Conservation (phyloP, 2,329 filamentous ascomycete species). For the Monascus ruber region DNA sequence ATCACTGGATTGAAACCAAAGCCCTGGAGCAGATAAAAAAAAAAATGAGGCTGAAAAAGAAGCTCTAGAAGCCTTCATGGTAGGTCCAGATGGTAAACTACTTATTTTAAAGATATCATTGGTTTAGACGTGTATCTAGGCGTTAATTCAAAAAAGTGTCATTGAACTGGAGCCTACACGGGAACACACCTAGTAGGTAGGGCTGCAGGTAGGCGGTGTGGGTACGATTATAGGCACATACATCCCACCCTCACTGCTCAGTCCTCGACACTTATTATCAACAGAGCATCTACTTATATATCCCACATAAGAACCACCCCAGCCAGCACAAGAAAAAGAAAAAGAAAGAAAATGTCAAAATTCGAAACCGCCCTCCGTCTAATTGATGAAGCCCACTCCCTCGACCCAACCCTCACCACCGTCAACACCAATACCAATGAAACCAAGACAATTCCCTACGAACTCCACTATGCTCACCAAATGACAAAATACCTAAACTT, state of each 20-base stretch:
- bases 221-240: too few species aligned
- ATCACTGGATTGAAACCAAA: too few species aligned
- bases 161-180: too few species aligned
- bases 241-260: background rate
- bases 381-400: slow-evolving; percentile 62
- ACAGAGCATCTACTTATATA: background rate
- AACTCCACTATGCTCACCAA: slow-evolving; percentile 69
- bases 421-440: slow-evolving; percentile 28
- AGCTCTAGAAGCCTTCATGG: too few species aligned
- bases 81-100: too few species aligned
- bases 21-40: too few species aligned
- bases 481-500: slow-evolving; percentile 63
- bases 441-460: slow-evolving; percentile 50
- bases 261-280: background rate
- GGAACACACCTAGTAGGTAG: too few species aligned
- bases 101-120: too few species aligned
- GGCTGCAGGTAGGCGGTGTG: too few species aligned
- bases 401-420: slow-evolving; percentile 48
- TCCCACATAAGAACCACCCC: background rate
- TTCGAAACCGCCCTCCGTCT: slow-evolving; percentile 44
- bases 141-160: too few species aligned
- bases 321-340: background rate
- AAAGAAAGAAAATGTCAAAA: slow-evolving; percentile 16
- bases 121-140: too few species aligned
- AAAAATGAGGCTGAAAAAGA: too few species aligned